Base-by-base conservation (phyloP, 2,329 filamentous ascomycete genomes). In the Alternaria rosae region DNA sequence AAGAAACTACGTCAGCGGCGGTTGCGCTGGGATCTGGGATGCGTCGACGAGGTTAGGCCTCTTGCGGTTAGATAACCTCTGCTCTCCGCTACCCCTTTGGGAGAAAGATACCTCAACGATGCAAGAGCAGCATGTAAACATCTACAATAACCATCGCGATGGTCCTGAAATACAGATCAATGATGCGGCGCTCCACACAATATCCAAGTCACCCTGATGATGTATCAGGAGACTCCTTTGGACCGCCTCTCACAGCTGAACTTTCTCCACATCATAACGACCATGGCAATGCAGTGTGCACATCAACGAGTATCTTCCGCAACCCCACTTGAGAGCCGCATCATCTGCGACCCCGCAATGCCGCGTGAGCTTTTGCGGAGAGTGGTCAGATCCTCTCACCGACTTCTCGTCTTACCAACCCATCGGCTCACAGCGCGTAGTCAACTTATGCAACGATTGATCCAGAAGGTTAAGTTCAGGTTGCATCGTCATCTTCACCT, bases 1-100 rank as follows among this genome's bases (percentile, higher is more conserved):
- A 21, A 25, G 32, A 20, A 59, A 55, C 51, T 59, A 59, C 57
- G 57, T 59, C 57, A 59, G 50, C 38, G 42, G 30, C 30, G 30
- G 57, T 32, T 32, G 51, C 30, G 25, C 51, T 32, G 53, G 51
- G 50, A 55, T 59, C 57, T 38, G 54, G 57, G 32, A 28, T 55
- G 25, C 25, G 42, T n/a, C 30, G 21, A 43, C 13, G 17, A 20
- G 21, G 11, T n/a, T 42, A 59, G 15, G 13, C 11, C 30, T n/a
- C 6, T 5, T 48, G 21, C n/a, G 6, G 51, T 13, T 44, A 55
- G 45, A 32, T 15, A n/a, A 17, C 47, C 32, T 54, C 57, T 43
- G 50, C 52, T 26, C 41, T 45, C 23, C 15, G 25, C 50, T 48
- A 13, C 51, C 48, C 23, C 17, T 53, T 17, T 25, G 11, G 57